Base-by-base conservation (phyloP, 1,284 basidiomycete genomes). In the Puccinia triticina region DNA sequence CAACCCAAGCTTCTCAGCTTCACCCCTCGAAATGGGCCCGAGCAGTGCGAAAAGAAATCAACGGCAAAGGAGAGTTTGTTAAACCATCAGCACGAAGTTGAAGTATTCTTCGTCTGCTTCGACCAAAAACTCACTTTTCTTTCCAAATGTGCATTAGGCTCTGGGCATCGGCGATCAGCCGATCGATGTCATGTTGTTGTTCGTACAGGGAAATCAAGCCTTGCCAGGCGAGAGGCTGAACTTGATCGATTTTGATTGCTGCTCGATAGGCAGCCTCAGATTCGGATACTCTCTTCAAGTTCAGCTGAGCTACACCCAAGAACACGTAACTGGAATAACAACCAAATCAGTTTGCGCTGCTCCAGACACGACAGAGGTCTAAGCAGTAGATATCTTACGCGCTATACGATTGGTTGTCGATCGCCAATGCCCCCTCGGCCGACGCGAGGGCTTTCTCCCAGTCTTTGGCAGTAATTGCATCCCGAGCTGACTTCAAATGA, bases 1-100 rank as follows among this genome's bases (percentile, higher is more conserved):
- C n/a, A 67, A 72, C 16, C 71, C 79, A 40, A 82, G 79, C 50
- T 82, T 82, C 46, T 61, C 79, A 67, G 79, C 79, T 50, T 82
- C 72, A 66, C 69, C 40, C 69, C 79, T 82, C 37, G 16, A 37
- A 18, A 46, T 23, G 7, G 40, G 40, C 4, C 40, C 40, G 40
- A 43, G n/a, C 10, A 37, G 1, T 37, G 18, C 23, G 14, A 34
- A 46, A 34, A 46, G 21, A 2, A n/a, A 69, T 69, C 3, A 32
- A 14, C 1, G 14, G 21, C 34, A n/a, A 50, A 48, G 12, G 32
- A 2, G 29, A 26, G 43, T 12, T 16, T 40, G 18, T 50, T 16
- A 50, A 50, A 10, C 18, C 48, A 50, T 50, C 48, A 50, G 48
- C 48, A 50, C 64, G 32, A 23, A 66, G 37, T 66, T 37, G 34